Conservation (phyloP, 305 asterid species). For the Plantago coronopus region DNA sequence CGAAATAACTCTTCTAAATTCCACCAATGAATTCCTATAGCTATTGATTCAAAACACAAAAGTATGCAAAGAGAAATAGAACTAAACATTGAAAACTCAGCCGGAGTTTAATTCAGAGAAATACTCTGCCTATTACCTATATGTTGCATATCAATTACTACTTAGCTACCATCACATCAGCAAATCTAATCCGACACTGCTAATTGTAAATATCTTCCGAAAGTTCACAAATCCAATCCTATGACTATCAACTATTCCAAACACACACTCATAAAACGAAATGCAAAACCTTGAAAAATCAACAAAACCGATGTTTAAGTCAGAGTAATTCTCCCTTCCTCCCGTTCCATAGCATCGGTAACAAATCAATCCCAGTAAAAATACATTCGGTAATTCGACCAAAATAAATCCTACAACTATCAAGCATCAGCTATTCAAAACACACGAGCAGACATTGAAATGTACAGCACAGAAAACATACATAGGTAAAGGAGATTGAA, state of each 20-base stretch:
- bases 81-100: too few species aligned
- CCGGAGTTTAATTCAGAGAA: not conserved
- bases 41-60: not conserved
- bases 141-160: too few species aligned
- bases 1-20: constrained; percentile 3
- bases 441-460: not conserved
- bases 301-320: too few species aligned
- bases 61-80: not conserved
- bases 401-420: not conserved
- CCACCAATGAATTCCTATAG: not conserved
- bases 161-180: too few species aligned
- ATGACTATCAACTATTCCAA: not conserved
- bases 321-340: not conserved
- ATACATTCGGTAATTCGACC: not conserved
- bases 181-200: too few species aligned
- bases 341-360: not conserved
- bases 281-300: not conserved
- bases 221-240: too few species aligned
- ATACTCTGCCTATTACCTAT: too few species aligned
- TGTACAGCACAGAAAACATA: too few species aligned
- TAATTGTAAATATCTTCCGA: too few species aligned
- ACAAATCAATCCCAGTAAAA: too few species aligned
- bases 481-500: constrained; percentile 6
- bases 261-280: not conserved
- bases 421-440: not conserved